These are phyloP conservation scores for Candida fluviatilis DNA, from an alignment of 805 yeast genomes.

Conservation along the genomic window DNA sequence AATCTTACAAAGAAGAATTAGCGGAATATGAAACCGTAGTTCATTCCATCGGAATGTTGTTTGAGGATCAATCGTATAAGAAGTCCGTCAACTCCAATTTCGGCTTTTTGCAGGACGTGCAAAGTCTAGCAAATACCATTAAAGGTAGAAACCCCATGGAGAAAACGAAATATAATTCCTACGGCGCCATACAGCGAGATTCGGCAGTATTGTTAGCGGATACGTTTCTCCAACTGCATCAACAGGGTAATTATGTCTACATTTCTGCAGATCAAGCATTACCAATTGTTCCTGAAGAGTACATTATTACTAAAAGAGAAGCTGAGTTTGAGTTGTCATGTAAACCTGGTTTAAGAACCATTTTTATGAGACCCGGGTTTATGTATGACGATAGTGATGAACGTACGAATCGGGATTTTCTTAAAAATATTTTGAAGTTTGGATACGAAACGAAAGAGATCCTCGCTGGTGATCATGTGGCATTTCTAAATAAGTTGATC, in stretches of 20 bases:
- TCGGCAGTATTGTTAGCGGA: constrained; percentile 66
- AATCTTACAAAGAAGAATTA: constrained; percentile 48
- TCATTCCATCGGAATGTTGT: constrained; percentile 74
- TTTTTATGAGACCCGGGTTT: constrained; percentile 76
- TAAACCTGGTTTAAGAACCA: constrained; percentile 48
- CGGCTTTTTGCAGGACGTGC: constrained; percentile 30
- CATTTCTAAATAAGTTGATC: constrained; percentile 41
- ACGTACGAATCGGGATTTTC: constrained; percentile 32
- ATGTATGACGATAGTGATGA: constrained; percentile 57
- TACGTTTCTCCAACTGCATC: constrained; percentile 38
- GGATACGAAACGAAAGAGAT: constrained; percentile 42
- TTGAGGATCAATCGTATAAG: constrained; percentile 71
- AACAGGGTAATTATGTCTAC: constrained; percentile 47
- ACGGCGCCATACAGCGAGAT: constrained; percentile 62
- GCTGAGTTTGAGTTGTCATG: constrained; percentile 62
- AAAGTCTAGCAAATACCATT: constrained; percentile 25
- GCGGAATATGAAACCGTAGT: constrained; percentile 61
- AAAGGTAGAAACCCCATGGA: constrained; percentile 63
- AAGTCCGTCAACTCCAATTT: constrained; percentile 40
- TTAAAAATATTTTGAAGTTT: constrained; percentile 41
- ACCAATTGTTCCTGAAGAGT: constrained; percentile 66
- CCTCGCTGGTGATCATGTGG: constrained; percentile 35
- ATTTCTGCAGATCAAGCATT: constrained; percentile 75
- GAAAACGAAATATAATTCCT: constrained; percentile 42
- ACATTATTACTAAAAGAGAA: constrained; percentile 69